These are phyloP conservation scores for Sclerotinia nivalis DNA, from an alignment of 2,329 filamentous ascomycete genomes.

Conservation along the genomic window DNA sequence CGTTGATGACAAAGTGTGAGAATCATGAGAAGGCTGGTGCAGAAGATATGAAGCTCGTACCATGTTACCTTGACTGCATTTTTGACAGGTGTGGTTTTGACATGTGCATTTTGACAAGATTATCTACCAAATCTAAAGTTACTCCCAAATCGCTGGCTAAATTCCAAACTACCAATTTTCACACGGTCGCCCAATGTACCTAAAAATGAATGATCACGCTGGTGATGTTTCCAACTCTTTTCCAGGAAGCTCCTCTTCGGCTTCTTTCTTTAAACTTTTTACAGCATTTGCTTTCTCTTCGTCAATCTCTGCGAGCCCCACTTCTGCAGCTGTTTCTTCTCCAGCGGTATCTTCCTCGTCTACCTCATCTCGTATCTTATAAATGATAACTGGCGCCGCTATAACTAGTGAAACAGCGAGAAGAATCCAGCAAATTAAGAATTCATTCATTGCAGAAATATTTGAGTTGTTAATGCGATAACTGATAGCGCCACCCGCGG, in stretches of 20 bases:
- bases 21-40: neutral
- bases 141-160: neutral
- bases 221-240: neutral
- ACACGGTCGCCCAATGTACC: constrained; percentile 5
- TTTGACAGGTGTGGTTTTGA: constrained; percentile 22
- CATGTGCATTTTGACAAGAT: constrained; percentile 23
- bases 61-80: constrained; percentile 21
- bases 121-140: neutral
- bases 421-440: constrained; percentile 73
- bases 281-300: neutral
- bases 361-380: constrained; percentile 54
- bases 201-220: neutral
- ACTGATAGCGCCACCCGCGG: constrained; percentile 74
- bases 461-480: constrained; percentile 65
- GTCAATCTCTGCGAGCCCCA: neutral
- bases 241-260: too few relatives aligned
- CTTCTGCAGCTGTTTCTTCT: constrained; percentile 7
- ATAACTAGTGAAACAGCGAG: constrained; percentile 69
- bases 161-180: neutral
- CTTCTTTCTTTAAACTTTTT: neutral
- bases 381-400: constrained; percentile 75
- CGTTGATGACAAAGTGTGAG: neutral
- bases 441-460: constrained; percentile 67
- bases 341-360: neutral
- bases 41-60: constrained; percentile 5